Evolutionary conservation across 768 basidiomycete genomes (phyloP).

Genomic region (Agaricus sinodeliciosus): DNA sequence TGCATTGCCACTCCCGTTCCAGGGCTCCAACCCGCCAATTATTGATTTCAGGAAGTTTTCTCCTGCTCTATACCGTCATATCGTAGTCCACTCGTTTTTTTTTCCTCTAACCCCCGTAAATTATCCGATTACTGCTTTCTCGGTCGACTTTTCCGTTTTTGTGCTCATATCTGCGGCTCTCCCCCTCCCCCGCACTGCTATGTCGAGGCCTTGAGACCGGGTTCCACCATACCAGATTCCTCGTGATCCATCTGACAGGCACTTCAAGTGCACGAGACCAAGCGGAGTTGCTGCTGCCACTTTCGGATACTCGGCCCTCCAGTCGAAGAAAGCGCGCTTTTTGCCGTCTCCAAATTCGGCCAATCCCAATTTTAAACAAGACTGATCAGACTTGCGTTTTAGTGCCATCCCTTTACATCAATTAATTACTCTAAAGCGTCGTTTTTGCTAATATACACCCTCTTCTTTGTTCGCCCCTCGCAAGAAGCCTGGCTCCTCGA

Average conservation of each 20-base stretch:
- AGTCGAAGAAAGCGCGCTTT: not conserved
- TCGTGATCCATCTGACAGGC: conserved; percentile 4
- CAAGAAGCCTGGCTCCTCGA: not conserved
- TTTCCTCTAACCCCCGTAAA: conserved; percentile 1
- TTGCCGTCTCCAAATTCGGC: not conserved
- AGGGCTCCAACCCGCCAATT: not conserved
- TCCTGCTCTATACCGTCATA: not conserved
- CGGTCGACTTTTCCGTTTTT: not conserved
- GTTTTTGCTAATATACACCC: too few species aligned
- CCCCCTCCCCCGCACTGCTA: not conserved
- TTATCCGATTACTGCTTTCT: conserved; percentile 5
- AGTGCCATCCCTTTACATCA: too few species aligned
- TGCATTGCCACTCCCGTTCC: conserved; percentile 3
- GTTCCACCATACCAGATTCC: not conserved
- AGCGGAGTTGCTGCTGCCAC: not conserved
- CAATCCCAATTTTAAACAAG: not conserved
- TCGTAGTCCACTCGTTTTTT: not conserved
- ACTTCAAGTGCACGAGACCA: not conserved
- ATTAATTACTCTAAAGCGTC: too few species aligned
- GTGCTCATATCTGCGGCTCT: too few species aligned
- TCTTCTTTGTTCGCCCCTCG: too few species aligned
- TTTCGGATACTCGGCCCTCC: conserved; percentile 3
- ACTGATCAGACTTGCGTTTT: not conserved
- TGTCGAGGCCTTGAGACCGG: too few species aligned
- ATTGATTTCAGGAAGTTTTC: not conserved